Base-by-base conservation (phyloP, 2,329 filamentous ascomycete species). In the Xylariaceae sp. region DNA sequence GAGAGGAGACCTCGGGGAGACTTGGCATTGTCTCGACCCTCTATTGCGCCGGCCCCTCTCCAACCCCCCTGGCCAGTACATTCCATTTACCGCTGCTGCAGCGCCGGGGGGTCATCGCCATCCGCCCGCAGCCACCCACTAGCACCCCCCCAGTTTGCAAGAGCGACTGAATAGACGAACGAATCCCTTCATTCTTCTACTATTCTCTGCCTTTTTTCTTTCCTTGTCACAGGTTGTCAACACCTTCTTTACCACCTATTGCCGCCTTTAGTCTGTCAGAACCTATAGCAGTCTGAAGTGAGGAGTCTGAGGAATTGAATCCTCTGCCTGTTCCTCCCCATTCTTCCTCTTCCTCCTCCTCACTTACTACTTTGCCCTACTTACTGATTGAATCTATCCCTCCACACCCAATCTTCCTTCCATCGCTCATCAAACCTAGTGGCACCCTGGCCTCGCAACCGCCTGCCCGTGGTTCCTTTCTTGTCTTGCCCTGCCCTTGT, bases 401-500 rank as follows among this genome's bases (percentile, higher is more conserved):
- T 21, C 34, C 34, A n/a, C 34, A 16, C 14, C 34, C 34, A 19
- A 11, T 37, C 14, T 19, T 16, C 34, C 20, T 16, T 19, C 34
- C 14, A 14, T 37, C 16, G 38, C 16, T 19, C 22, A 27, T 17
- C 38, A 25, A 17, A 29, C 25, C 14, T 10, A 10, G 37, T 17
- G 23, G 23, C 41, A 20, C 16, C 22, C 33, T 34, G 10, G 23
- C 23, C 21, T 23, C 21, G 19, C 37, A 44, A 38, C 41, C 40
- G 17, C 16, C 21, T 27, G 22, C 38, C 39, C 38, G 39, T 50
- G 29, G 11, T 32, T 21, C 27, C 44, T 49, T 37, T 45, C 22
- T 43, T 33, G 36, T 45, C 42, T 29, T 47, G 39, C 41, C 46
- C 45, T 49, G 40, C 49, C 49, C 40, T 55, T 53, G 46, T 48